phyloP scores from a whole-genome alignment of 805 yeast genomes.

The Saccharomycopsis fodiens region DNA sequence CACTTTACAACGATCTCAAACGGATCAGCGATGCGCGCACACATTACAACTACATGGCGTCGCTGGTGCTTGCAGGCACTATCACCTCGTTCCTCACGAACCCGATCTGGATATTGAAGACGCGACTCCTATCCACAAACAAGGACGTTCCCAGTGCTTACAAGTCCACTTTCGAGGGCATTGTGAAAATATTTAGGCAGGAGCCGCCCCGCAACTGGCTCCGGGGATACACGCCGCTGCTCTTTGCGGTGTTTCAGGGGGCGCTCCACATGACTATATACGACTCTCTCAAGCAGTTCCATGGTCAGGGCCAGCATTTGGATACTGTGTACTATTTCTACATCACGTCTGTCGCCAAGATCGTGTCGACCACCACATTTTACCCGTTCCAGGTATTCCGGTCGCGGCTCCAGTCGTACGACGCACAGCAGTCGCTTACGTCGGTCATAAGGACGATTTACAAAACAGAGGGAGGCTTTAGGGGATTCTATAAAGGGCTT shows the following conservation, averaged over 20 bases:
- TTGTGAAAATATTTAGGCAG: slow-evolving; percentile 34
- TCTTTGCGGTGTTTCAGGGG: slow-evolving; percentile 82
- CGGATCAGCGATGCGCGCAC: slow-evolving; percentile 23
- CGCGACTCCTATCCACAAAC: slow-evolving; percentile 63
- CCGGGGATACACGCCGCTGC: slow-evolving; percentile 67
- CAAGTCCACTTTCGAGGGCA: slow-evolving; percentile 49
- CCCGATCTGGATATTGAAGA: slow-evolving; percentile 94
- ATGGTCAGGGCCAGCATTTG: slow-evolving; percentile 12
- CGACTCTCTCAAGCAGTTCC: slow-evolving; percentile 56
- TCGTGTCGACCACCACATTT: slow-evolving; percentile 54
- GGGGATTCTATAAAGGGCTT: slow-evolving; percentile 80
- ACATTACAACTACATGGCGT: slow-evolving; percentile 36
- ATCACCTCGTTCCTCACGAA: slow-evolving; percentile 73
- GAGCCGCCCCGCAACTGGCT: slow-evolving; percentile 63
- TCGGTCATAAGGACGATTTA: slow-evolving; percentile 4
- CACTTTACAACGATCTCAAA: slow-evolving; percentile 61
- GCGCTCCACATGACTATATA: slow-evolving; percentile 83
- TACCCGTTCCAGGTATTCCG: slow-evolving; percentile 83
- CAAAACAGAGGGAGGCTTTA: slow-evolving; percentile 41
- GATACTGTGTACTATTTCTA: slow-evolving; percentile 54
- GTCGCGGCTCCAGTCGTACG: slow-evolving; percentile 60
- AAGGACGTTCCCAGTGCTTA: slow-evolving; percentile 44
- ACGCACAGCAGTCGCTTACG: slow-evolving; percentile 13
- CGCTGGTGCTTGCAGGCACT: slow-evolving; percentile 68
- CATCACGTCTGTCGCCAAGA: slow-evolving; percentile 63